Conservation (phyloP, 1,284 basidiomycete genomes). For the Heterobasidion occidentale region DNA sequence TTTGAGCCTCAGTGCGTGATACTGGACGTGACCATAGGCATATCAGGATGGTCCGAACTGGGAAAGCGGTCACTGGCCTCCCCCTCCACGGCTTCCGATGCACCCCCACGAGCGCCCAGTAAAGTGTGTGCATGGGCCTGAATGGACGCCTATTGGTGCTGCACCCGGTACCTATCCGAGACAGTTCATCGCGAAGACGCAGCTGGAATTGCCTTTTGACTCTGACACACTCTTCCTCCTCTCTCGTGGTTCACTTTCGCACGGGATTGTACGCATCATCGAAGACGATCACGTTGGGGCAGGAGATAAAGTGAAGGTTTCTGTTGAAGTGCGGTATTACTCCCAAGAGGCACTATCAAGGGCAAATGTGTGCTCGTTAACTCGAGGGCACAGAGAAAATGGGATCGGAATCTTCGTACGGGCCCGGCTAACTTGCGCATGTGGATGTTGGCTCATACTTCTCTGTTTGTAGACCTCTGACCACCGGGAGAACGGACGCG, state of each 20-base stretch:
- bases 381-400: slow-evolving; percentile 11
- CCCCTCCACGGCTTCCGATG: background rate
- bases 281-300: slow-evolving; percentile 8
- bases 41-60: background rate
- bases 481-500: background rate
- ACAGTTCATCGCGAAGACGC: slow-evolving; percentile 10
- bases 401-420: slow-evolving; percentile 22
- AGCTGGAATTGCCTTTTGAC: slow-evolving; percentile 15
- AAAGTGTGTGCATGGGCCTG: background rate
- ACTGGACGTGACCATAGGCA: background rate
- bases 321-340: slow-evolving; percentile 14
- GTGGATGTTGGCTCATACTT: background rate
- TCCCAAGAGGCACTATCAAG: slow-evolving; percentile 11
- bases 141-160: background rate
- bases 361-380: slow-evolving; percentile 15
- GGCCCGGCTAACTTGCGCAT: background rate
- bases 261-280: slow-evolving; percentile 16
- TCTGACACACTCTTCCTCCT: slow-evolving; percentile 19
- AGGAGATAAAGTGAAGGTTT: slow-evolving; percentile 13
- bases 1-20: background rate
- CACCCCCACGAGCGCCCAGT: background rate
- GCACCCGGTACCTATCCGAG: background rate
- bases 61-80: background rate
- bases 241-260: slow-evolving; percentile 14
- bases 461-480: background rate